Evolutionary conservation across 345 rosid species (phyloP), one percentile per base, ranked within the genome.

Genomic region (Aquilaria yunnanensis): DNA sequence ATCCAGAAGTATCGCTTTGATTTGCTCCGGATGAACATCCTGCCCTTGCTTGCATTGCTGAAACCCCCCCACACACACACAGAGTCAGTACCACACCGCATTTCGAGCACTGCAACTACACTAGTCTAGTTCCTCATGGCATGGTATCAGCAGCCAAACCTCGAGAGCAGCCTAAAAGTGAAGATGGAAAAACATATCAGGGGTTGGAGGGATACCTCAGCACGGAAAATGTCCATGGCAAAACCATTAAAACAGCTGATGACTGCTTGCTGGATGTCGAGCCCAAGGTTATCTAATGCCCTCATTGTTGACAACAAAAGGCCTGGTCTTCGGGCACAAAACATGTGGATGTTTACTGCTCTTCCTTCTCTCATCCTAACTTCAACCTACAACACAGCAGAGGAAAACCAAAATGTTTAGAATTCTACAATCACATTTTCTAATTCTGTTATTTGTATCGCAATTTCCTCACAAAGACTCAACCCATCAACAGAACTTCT

Each of bases 291-390:
- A 73, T 84, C 94, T 68, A 87, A 63, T 49, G 90, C 88, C 72
- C 82, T 79, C 83, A 84, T 81, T 3, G 94, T 82, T 49, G 94
- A 84, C 29, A 87, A 82, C 77, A 87, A 51, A 45, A 87, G 82
- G 9, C 90, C 90, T 2, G 88, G 90, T 74, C 78, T 82, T 54
- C 90, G 80, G 29, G 77, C 79, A 64, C 88, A 87, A 61, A 87
- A 82, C 94, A 87, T 87, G 74, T 87, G 94, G 62, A 87, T 87
- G 75, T 85, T 87, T 49, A 87, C 94, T 12, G 85, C 94, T 76
- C 90, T 79, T 73, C 94, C 94, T 79, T 87, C 94, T 70, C 90
- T 80, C 51, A 70, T 64, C 66, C 82, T 81, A 32, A 87, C 94
- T 72, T 87, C 94, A 69, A 87, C 86, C 90, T 87, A 60, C 45